Evolutionary conservation across 2,329 filamentous ascomycete species (phyloP), one percentile per base, ranked within the genome.

Genomic region (Colletotrichum ledebouriae): DNA sequence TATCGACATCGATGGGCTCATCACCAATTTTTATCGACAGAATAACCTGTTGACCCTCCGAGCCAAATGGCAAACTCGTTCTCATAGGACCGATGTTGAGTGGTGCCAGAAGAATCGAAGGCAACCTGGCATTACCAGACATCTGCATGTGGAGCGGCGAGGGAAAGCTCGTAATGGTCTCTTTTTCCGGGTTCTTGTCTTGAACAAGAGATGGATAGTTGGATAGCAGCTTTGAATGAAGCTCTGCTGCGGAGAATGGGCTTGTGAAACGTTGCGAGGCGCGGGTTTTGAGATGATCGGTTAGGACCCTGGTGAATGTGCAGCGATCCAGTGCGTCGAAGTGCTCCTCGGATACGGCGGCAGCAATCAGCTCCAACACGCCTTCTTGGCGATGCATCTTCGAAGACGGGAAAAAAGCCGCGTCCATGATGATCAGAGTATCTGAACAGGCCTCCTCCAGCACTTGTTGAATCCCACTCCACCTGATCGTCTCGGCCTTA

Each of bases 381-480:
- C 87, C 87, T 56, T 81, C 81, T 59, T 84, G 83, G 6, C 85
- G 83, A 34, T 82, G 78, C 73, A 86, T 83, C 69, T 81, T 84
- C 2, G 84, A 83, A 9, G 85, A 85, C 1, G 86, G 85, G 59
- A 85, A 88, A 73, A 87, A 89, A 0, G 85, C 84, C 6, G 86
- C 83, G 75, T 89, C 87, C 85, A 89, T 86, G 39, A 89, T 78
- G 63, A 89, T 81, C 20, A 89, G 78, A 4, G 84, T 86, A 73
- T 89, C 87, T 3, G 86, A 82, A 34, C 79, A 80, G 2, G 86
- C 84, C 67, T 87, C 84, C 73, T 89, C 87, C 7, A 89, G 78
- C 15, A 84, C 83, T 68, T 85, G 83, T 73, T 89, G 86, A 42
- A 89, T 84, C 20, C 82, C 82, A 67, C 80, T 85, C 87, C 87